Evolutionary conservation across 805 yeast genomes (phyloP).

Genomic region (Kazachstania taianensis): DNA sequence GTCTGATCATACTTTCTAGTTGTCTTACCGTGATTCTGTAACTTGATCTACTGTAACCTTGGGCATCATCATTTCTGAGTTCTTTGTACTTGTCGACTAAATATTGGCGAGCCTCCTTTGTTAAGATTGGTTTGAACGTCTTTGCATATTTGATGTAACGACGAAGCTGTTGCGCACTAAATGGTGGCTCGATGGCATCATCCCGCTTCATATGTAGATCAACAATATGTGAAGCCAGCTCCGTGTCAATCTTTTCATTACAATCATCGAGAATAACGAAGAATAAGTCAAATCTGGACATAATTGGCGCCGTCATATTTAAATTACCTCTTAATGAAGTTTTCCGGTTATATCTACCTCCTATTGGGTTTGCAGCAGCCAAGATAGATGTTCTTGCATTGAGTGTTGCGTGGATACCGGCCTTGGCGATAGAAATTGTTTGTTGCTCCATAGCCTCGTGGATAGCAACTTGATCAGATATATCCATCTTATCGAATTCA

Average conservation of each 20-base stretch:
- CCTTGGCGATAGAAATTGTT: constrained; percentile 95
- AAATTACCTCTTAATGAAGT: constrained; percentile 74
- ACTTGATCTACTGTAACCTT: constrained; percentile 66
- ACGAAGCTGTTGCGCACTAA: constrained; percentile 74
- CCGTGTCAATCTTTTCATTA: constrained; percentile 81
- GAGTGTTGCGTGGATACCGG: constrained; percentile 95
- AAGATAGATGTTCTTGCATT: constrained; percentile 93
- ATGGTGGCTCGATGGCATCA: constrained; percentile 83
- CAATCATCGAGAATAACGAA: constrained; percentile 93
- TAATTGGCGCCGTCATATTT: constrained; percentile 95
- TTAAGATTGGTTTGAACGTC: constrained; percentile 84
- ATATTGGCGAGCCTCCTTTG: constrained; percentile 66
- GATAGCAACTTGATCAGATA: constrained; percentile 92
- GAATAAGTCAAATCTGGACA: constrained; percentile 94
- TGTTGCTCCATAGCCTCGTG: constrained; percentile 99
- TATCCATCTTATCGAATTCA: constrained; percentile 97
- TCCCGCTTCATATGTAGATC: constrained; percentile 86
- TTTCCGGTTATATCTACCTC: constrained; percentile 91
- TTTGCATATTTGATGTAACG: constrained; percentile 86
- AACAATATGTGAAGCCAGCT: constrained; percentile 86
- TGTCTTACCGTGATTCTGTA: constrained; percentile 96
- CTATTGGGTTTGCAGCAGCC: constrained; percentile 98
- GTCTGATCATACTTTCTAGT: constrained; percentile 83
- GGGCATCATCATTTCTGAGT: constrained; percentile 81
- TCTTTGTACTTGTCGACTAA: constrained; percentile 75